These are phyloP conservation scores for Penicillium expansum DNA, from an alignment of 2,329 filamentous ascomycete species.

Conservation along the genomic window DNA sequence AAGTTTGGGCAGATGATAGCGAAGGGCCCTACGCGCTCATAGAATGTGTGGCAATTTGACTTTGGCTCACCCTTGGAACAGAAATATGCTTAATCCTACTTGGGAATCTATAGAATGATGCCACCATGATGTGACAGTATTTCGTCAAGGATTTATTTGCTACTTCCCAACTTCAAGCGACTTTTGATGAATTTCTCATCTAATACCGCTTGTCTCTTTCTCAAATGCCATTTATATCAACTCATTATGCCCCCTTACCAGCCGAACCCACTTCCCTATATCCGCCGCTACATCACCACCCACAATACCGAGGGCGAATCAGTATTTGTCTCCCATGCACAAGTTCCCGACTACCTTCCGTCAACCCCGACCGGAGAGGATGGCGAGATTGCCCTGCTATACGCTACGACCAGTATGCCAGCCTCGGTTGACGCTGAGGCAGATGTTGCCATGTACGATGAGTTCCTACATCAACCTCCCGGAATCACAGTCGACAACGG, in stretches of 20 bases:
- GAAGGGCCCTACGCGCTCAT: not conserved
- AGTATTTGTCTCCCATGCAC: slow-evolving; percentile 35
- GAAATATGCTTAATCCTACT: not conserved
- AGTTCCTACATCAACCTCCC: slow-evolving; percentile 34
- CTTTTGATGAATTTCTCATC: not conserved
- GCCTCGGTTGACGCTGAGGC: slow-evolving; percentile 29
- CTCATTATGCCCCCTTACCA: slow-evolving; percentile 18
- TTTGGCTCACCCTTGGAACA: not conserved
- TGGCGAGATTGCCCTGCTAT: slow-evolving; percentile 32
- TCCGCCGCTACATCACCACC: slow-evolving; percentile 41
- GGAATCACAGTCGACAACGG: slow-evolving; percentile 33
- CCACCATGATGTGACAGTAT: slow-evolving; percentile 12
- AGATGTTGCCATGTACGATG: slow-evolving; percentile 35
- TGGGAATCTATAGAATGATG: slow-evolving; percentile 2
- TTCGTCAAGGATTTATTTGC: not conserved
- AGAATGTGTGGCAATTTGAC: not conserved
- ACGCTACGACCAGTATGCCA: slow-evolving; percentile 31
- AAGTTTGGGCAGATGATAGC: slow-evolving; percentile 21
- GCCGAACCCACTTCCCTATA: slow-evolving; percentile 29
- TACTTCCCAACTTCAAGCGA: not conserved
- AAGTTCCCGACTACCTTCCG: slow-evolving; percentile 35
- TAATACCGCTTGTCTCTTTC: not conserved
- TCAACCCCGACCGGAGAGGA: slow-evolving; percentile 28
- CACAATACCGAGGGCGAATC: slow-evolving; percentile 38
- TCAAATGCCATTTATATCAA: not conserved